phyloP scores from a whole-genome alignment of 106 monocot genomes.

The Triglochin maritima region DNA sequence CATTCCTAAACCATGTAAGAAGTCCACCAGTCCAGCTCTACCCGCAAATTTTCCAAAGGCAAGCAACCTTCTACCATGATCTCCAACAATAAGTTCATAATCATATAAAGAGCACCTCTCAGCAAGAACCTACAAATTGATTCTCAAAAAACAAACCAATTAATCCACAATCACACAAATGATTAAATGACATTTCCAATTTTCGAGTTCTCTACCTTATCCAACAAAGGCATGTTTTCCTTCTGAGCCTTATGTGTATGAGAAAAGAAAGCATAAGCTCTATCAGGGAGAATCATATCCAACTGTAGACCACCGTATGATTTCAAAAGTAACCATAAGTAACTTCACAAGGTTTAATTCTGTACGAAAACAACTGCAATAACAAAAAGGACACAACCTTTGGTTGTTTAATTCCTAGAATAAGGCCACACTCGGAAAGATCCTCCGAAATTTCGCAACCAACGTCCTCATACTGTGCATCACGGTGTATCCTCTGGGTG shows the following conservation, averaged over 20 bases:
- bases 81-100: constrained; percentile 90
- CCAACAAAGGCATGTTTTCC: constrained; percentile 80
- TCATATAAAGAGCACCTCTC: constrained; percentile 73
- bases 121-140: constrained; percentile 41
- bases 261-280: constrained; percentile 95
- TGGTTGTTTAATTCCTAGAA: constrained; percentile 90
- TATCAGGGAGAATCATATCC: constrained; percentile 73
- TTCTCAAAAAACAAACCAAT: background rate
- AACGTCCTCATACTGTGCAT: constrained; percentile 75
- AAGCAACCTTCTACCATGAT: constrained; percentile 71
- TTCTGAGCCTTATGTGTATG: constrained; percentile 96
- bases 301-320: constrained; percentile 26
- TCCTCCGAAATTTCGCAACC: constrained; percentile 93
- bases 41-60: constrained; percentile 99
- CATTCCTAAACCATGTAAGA: constrained; percentile 85
- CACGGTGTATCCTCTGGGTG: constrained; percentile 67
- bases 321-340: too few relatives aligned
- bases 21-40: constrained; percentile 88
- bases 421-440: constrained; percentile 82
- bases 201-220: constrained; percentile 39
- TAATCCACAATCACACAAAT: too few relatives aligned
- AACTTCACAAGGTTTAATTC: background rate
- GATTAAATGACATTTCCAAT: too few relatives aligned
- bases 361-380: too few relatives aligned
- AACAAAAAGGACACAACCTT: constrained; percentile 30